Percentiles rank a stretch among this genome's conserved stretches.
Evolutionary conservation across 164 flowering plant genomes (phyloP).

Genomic region (Stephania yunnanensis): DNA sequence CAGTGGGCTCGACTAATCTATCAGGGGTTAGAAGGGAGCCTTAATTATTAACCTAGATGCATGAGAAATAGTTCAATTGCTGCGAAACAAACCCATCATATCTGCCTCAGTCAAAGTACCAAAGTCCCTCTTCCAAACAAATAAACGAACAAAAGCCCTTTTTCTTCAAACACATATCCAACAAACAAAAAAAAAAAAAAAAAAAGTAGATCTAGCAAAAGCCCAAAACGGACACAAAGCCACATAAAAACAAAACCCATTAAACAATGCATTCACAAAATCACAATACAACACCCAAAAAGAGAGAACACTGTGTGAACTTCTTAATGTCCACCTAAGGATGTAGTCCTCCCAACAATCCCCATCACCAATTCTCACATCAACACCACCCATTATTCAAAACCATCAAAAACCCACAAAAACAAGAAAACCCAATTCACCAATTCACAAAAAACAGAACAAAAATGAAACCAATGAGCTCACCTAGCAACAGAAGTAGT

Average conservation of each 20-base stretch:
- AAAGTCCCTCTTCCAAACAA: no score
- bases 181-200: not conserved
- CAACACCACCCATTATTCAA: no score
- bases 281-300: not conserved
- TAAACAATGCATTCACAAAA: not conserved
- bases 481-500: slow-evolving; percentile 70
- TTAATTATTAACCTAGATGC: no score
- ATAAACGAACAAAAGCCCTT: no score
- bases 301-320: not conserved
- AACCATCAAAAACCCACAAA: not conserved
- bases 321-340: not conserved
- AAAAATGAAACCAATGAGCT: slow-evolving; percentile 3
- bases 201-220: not conserved
- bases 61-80: no score
- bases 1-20: no score
- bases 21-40: no score
- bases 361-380: no score
- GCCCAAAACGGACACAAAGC: not conserved
- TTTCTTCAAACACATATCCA: no score
- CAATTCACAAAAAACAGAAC: not conserved
- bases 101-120: no score
- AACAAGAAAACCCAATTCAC: not conserved
- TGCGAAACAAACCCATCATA: no score
- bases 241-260: not conserved
- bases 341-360: not conserved